These are phyloP conservation scores for Papiliotrema flavescens DNA, from an alignment of 1,284 basidiomycete species.

Conservation along the genomic window DNA sequence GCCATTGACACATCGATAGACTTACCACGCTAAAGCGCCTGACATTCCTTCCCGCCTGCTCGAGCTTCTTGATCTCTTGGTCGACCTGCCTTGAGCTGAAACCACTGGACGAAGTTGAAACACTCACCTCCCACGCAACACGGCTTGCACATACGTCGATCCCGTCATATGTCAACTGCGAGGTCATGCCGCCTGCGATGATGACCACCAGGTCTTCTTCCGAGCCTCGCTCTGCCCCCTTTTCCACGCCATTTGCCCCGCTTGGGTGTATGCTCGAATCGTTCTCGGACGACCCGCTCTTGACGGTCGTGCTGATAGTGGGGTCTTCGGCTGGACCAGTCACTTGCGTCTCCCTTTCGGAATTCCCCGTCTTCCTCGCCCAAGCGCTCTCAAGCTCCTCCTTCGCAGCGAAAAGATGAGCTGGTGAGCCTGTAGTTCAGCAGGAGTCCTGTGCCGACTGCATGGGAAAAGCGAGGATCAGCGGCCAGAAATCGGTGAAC, in stretches of 20 bases:
- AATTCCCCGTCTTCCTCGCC: neutral
- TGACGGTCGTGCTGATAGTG: constrained; percentile 6
- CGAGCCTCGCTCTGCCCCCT: neutral
- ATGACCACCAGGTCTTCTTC: constrained; percentile 35
- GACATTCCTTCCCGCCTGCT: constrained; percentile 27
- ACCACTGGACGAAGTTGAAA: neutral
- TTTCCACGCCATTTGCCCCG: neutral
- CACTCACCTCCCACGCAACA: constrained; percentile 42
- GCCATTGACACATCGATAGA: neutral
- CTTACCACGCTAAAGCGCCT: constrained; percentile 40
- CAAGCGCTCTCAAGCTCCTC: constrained; percentile 33
- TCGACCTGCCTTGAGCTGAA: constrained; percentile 27
- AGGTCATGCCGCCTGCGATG: constrained; percentile 42
- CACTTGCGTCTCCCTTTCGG: neutral
- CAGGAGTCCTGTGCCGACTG: neutral
- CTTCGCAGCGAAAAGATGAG: constrained; percentile 36
- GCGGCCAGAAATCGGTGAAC: neutral
- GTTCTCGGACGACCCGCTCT: neutral
- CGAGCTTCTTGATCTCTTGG: constrained; percentile 30
- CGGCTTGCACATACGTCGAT: constrained; percentile 46
- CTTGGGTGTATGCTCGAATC: neutral
- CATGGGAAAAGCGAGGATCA: neutral
- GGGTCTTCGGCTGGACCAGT: constrained; percentile 21
- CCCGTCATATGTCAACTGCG: constrained; percentile 45
- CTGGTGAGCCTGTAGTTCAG: constrained; percentile 28